phyloP scores from a whole-genome alignment of 495 filamentous ascomycete species.

The Amphirosellinia nigrospora region DNA sequence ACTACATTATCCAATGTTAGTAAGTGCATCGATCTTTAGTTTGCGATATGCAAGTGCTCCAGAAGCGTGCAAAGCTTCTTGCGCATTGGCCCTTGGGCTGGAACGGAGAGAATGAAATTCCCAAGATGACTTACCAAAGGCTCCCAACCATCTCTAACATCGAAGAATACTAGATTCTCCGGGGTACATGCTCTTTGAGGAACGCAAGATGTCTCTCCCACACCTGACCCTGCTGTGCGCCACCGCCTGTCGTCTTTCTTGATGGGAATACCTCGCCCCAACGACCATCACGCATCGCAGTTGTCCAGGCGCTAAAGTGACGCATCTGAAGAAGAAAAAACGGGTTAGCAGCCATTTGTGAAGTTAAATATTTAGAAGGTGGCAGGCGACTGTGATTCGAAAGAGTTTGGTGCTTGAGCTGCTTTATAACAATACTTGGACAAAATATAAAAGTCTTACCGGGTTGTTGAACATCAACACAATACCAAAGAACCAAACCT shows the following conservation, averaged over 20 bases:
- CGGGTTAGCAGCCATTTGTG: slow-evolving; percentile 25
- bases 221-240: slow-evolving; percentile 25
- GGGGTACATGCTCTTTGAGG: slow-evolving; percentile 33
- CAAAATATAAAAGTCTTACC: slow-evolving; percentile 15
- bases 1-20: slow-evolving; percentile 5
- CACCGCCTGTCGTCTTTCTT: slow-evolving; percentile 22
- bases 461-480: slow-evolving; percentile 27
- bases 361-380: neutral
- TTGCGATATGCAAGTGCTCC: neutral
- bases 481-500: slow-evolving; percentile 32
- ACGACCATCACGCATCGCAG: slow-evolving; percentile 30
- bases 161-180: slow-evolving; percentile 36
- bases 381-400: neutral
- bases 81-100: neutral
- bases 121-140: slow-evolving; percentile 22
- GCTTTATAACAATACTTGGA: neutral
- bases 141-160: slow-evolving; percentile 36
- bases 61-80: neutral
- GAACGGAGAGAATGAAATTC: neutral
- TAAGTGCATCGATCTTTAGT: neutral
- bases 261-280: slow-evolving; percentile 33
- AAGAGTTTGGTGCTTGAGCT: neutral
- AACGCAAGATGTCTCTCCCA: slow-evolving; percentile 36
- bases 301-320: slow-evolving; percentile 30
- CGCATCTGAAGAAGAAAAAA: slow-evolving; percentile 26